Base-by-base conservation (phyloP, 306 rosid species). In the Astragalus glycyphyllos region DNA sequence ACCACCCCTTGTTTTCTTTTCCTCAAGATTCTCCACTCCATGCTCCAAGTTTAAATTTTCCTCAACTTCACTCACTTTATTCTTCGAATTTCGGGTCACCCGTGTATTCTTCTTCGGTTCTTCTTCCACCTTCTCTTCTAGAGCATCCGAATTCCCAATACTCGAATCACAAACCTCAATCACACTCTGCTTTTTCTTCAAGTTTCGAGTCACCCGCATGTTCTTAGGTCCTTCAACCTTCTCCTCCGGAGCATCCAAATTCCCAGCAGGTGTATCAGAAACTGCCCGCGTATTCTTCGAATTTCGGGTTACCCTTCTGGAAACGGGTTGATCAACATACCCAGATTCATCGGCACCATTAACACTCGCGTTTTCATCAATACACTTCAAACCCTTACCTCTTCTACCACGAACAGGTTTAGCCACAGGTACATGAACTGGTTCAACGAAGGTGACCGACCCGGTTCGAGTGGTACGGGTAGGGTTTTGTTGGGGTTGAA, bases 1-100 rank as follows among this genome's bases (percentile, higher is more conserved):
- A 32, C 73, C 79, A 0, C 12, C 85, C 47, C 78, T 65, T 2
- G 53, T 78, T 75, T 13, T 75, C 74, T 56, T 79, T 4, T 40
- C 69, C 79, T 61, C 89, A 16, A 74, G 56, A 65, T 82, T 80
- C 73, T 58, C 58, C 71, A 70, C 69, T n/a, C 42, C 76, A 71
- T 40, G 42, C 4, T 68, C 79, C 55, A 74, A 51, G 11, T 37
- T 20, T 12, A 76, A 79, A 66, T 72, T 41, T 56, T 77, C 35
- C 53, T 2, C 77, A 78, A 3, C 11, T 5, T 45, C 73, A 13
- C 58, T 31, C 51, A 20, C 34, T 34, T 73, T 15, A 2, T 62
- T 62, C 63, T 49, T 60, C 11, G 20, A 6, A 55, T 49, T 49
- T 9, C 77, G 51, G 15, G 71, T 61, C 0, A 12, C 72, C 23